Evolutionary conservation across 169 alveolate genomes (phyloP), one percentile per base, ranked within the genome.

Genomic region (Plasmodium malariae): DNA sequence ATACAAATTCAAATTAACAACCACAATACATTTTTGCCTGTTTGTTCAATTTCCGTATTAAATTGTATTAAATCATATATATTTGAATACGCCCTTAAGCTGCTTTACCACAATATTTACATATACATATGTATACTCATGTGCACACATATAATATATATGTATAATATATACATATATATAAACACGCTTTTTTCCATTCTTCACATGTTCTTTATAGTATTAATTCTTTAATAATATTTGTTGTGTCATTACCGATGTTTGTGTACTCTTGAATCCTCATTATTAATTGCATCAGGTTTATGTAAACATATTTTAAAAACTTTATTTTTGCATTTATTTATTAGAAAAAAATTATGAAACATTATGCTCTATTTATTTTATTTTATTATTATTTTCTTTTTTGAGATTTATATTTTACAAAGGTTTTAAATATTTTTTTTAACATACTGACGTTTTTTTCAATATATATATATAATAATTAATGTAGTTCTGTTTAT

Each of bases 211-310:
- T n/a, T 48, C 14, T 21, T 48, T 62, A 26, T 55, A 76, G 55
- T 30, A 49, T 65, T 34, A 76, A 76, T 49, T 76, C 78, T 76
- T 76, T 76, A 65, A 62, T 63, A 76, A 63, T 67, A 69, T 76
- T 76, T 76, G 89, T 62, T 63, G 89, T 76, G 28, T 48, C 74
- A 21, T 62, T 76, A 69, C 89, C 73, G 89, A 76, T 76, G 76
- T 76, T 76, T 76, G 76, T 48, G 37, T 76, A 55, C 34, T 36
- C 30, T 28, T 21, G 73, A 55, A 60, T 11, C 17, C 63, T 76
- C 74, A 57, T 62, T 62, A 45, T 51, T 71, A 26, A 71, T 45
- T 67, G 17, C 37, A 30, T 55, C 17, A 34, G 76, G 37, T 69
- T 62, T 54, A 76, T 63, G 28, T 54, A 76, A 6, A 30, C 36